These are phyloP conservation scores for Mycena sp. DNA, from an alignment of 1,284 basidiomycete species.

Conservation along the genomic window DNA sequence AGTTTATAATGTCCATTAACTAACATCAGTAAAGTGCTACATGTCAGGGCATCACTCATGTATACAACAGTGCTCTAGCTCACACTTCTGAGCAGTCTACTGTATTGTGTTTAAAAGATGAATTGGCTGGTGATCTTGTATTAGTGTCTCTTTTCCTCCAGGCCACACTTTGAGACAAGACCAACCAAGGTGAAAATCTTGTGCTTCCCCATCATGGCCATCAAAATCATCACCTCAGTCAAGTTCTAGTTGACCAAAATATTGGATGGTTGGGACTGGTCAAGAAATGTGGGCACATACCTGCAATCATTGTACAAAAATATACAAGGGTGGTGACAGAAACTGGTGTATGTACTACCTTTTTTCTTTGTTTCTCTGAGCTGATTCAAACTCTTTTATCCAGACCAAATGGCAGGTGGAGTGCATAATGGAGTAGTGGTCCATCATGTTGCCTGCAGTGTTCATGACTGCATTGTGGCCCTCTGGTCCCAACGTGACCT, in stretches of 20 bases:
- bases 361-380: not conserved
- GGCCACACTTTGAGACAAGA: not conserved
- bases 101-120: not conserved
- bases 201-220: not conserved
- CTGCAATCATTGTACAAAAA: slow-evolving; percentile 5
- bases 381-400: not conserved
- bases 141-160: not conserved
- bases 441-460: not conserved
- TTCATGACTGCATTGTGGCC: not conserved
- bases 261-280: not conserved
- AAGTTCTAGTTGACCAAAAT: not conserved
- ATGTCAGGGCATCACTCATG: not conserved
- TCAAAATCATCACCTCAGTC: not conserved
- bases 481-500: not conserved
- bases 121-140: not conserved
- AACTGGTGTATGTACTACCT: not conserved
- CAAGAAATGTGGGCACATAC: not conserved
- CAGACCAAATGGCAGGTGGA: not conserved
- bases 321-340: not conserved
- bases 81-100: not conserved
- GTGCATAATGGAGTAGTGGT: no score
- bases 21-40: not conserved
- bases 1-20: not conserved
- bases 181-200: not conserved
- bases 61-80: not conserved